phyloP scores from a whole-genome alignment of 169 alveolate species.

The Plasmodium adleri region DNA sequence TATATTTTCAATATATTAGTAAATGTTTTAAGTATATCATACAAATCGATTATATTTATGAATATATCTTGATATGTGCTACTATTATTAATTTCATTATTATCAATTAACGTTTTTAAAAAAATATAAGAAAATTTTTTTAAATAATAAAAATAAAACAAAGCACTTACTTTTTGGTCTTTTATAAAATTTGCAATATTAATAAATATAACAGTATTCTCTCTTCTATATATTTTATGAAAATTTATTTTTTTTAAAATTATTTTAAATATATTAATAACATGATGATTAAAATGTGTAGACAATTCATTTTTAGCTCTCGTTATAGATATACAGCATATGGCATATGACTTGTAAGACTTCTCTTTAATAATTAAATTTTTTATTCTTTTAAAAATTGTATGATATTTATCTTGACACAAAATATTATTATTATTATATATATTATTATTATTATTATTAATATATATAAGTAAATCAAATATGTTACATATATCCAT shows the following conservation, averaged over 20 bases:
- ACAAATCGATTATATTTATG: slow-evolving; percentile 36
- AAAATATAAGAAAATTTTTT: slow-evolving; percentile 23
- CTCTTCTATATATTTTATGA: slow-evolving; percentile 9
- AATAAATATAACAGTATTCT: slow-evolving; percentile 46
- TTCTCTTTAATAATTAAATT: slow-evolving; percentile 33
- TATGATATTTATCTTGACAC: neutral
- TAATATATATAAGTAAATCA: slow-evolving; percentile 32
- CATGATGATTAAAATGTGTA: slow-evolving; percentile 6
- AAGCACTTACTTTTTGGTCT: slow-evolving; percentile 40
- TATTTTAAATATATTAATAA: slow-evolving; percentile 36
- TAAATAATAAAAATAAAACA: slow-evolving; percentile 69
- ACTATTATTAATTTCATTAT: slow-evolving; percentile 15
- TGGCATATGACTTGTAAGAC: slow-evolving; percentile 28
- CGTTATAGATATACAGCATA: slow-evolving; percentile 42
- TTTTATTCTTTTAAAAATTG: slow-evolving; percentile 37
- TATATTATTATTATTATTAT: neutral
- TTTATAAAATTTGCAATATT: slow-evolving; percentile 44
- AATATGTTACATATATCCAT: slow-evolving; percentile 67
- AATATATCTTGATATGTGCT: neutral
- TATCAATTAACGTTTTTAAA: slow-evolving; percentile 15
- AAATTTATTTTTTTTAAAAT: slow-evolving; percentile 36
- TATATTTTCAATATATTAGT: slow-evolving; percentile 22
- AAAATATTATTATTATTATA: no score
- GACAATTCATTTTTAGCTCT: slow-evolving; percentile 21
- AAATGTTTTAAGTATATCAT: slow-evolving; percentile 42